Base-by-base conservation (phyloP, 371 early-diverging fungal species). In the Mortierella sp. region DNA sequence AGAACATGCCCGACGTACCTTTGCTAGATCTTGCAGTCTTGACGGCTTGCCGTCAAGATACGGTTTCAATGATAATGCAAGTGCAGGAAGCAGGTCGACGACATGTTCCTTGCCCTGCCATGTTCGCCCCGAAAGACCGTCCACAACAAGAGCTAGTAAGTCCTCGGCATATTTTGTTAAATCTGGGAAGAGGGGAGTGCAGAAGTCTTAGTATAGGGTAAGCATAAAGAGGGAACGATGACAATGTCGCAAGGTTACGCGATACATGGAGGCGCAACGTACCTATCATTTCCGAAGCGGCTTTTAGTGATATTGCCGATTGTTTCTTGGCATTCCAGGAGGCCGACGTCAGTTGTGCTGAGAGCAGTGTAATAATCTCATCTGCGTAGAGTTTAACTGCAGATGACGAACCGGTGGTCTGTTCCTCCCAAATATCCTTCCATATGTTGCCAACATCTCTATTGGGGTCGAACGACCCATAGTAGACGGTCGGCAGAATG, bases 91-190 rank as follows among this genome's bases (percentile, higher is more conserved):
- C 4, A 92, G 86, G 42, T 89, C 90, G 26, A 95, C 79, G 5
- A 95, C 89, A 24, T 84, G 81, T 61, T 95, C 96, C 72, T 95
- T 97, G 31, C 96, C 97, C 3, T 88, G 89, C 95, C 95, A 97
- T 1, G 92, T 88, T 32, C 95, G 82, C 5, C 95, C 94, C 0
- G 87, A 79, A 5, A 94, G 76, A 0, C 91, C 86, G 12, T 87
- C 82, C 1, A 89, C 64, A 57, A 96, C 80, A 17, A 91, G 60
- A 2, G 90, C 89, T 41, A 95, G 59, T 9, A 89, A 64, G 21
- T 73, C 65, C 9, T 82, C 80, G 52, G 90, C 84, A 50, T 86
- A 70, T 17, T 27, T 23, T 15, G 50, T 59, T 49, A 73, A 15
- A 15, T 73, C 75, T 76, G 48, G 14, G 2, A 7, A 17, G 26